These are phyloP conservation scores for Starmerella geochares DNA, from an alignment of 805 yeast genomes.

Conservation along the genomic window DNA sequence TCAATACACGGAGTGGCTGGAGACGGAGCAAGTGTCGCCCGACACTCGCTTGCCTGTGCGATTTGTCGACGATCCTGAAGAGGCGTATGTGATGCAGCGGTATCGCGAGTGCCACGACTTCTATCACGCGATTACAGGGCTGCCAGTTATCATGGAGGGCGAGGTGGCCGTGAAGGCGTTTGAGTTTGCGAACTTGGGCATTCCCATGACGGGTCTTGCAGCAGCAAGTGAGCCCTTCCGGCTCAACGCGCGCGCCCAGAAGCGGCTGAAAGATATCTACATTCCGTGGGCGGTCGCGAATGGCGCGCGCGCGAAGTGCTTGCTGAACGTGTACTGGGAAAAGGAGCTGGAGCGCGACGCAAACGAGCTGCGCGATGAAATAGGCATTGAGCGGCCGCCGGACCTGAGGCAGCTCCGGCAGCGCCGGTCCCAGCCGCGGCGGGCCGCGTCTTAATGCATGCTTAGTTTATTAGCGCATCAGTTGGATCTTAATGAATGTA, in stretches of 20 bases:
- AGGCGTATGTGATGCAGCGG: conserved; percentile 86
- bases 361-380: conserved; percentile 54
- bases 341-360: conserved; percentile 61
- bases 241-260: conserved; percentile 52
- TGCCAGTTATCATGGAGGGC: conserved; percentile 91
- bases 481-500: too few relatives aligned
- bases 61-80: conserved; percentile 78
- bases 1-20: conserved; percentile 72
- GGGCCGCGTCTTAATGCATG: not conserved
- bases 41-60: conserved; percentile 85
- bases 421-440: not conserved
- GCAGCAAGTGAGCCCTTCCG: conserved; percentile 81
- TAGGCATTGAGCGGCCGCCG: conserved; percentile 70
- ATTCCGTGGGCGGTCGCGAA: conserved; percentile 79
- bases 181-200: conserved; percentile 82
- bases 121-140: conserved; percentile 81
- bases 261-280: conserved; percentile 53
- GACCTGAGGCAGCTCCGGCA: conserved; percentile 52
- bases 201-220: conserved; percentile 93
- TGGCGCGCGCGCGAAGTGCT: conserved; percentile 61
- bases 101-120: conserved; percentile 96
- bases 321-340: conserved; percentile 91
- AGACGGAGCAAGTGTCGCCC: conserved; percentile 80
- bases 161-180: conserved; percentile 87
- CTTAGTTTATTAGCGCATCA: not conserved